Evolutionary conservation across 2,329 filamentous ascomycete species (phyloP), one percentile per base, ranked within the genome.

Genomic region (Thelonectria blattea): DNA sequence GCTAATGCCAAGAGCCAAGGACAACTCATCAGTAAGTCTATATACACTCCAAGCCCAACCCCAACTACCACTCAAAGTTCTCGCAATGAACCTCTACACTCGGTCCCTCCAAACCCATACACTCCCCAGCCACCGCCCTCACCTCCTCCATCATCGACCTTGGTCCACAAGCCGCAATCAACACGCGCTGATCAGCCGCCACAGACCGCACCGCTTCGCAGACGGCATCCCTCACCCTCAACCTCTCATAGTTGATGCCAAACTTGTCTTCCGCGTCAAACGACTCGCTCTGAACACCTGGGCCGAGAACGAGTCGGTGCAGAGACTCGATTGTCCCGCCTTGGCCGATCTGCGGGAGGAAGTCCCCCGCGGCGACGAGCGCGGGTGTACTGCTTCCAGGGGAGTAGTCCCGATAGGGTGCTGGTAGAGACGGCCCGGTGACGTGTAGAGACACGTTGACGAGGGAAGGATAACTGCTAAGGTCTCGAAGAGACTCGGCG

Each of bases 61-160:
- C 32, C 32, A 2, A 2, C 34, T 30, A 60, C 49, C 53, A 43
- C n/a, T 56, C 52, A 30, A 60, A 60, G 30, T 56, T 60, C 27
- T 60, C 58, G 14, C 52, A 56, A 42, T 60, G 58, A 2, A 60
- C 27, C 20, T 60, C 52, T n/a, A 56, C 18, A 15, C 42, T 60
- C 7, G 58, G 52, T 17, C 58, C 58, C 30, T 60, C 34, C 2
- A 27, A 32, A 17, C 7, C 18, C 15, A 56, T 60, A 20, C 42
- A 56, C 2, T n/a, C 20, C 6, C 52, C 58, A 10, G 52, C 52
- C 2, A 47, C 52, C 10, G 43, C 50, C 5, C n/a, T 52, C n/a
- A 52, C 52, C 15, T 60, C 58, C 8, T 37, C 27, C 52, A 60
- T 52, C 12, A 60, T 12, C 3, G 42, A 42, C 15, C 32, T 17